These are phyloP conservation scores for Wilhelminamyces savonicus DNA, from an alignment of 805 yeast genomes.

Conservation along the genomic window DNA sequence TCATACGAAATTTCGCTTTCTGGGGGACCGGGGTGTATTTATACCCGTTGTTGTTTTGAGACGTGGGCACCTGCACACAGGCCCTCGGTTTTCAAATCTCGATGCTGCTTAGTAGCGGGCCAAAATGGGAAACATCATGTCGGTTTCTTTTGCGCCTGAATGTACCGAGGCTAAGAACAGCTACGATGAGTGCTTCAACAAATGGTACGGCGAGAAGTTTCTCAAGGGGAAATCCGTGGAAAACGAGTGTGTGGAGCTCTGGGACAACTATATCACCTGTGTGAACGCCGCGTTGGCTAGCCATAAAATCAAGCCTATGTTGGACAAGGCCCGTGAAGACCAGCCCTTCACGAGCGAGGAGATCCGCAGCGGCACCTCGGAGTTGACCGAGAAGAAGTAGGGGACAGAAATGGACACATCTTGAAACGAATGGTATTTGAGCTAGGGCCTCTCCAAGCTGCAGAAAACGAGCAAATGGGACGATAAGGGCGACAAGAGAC, in stretches of 20 bases:
- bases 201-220: constrained; percentile 88
- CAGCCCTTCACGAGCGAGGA: constrained; percentile 54
- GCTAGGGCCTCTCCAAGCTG: too few species aligned
- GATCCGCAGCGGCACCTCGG: background rate
- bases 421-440: too few species aligned
- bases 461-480: too few species aligned
- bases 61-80: background rate
- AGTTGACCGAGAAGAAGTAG: background rate
- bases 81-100: background rate
- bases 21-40: background rate
- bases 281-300: constrained; percentile 63
- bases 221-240: constrained; percentile 47
- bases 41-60: background rate
- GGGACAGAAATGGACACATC: background rate
- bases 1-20: constrained; percentile 11
- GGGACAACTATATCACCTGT: constrained; percentile 88
- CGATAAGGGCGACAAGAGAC: too few species aligned
- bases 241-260: constrained; percentile 86
- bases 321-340: constrained; percentile 84
- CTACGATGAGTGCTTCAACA: constrained; percentile 90
- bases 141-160: constrained; percentile 91
- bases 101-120: background rate
- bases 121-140: constrained; percentile 39
- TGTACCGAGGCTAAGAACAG: constrained; percentile 81
- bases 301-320: constrained; percentile 73